phyloP scores from a whole-genome alignment of 2,329 filamentous ascomycete genomes.

The Leptographium flavum region DNA sequence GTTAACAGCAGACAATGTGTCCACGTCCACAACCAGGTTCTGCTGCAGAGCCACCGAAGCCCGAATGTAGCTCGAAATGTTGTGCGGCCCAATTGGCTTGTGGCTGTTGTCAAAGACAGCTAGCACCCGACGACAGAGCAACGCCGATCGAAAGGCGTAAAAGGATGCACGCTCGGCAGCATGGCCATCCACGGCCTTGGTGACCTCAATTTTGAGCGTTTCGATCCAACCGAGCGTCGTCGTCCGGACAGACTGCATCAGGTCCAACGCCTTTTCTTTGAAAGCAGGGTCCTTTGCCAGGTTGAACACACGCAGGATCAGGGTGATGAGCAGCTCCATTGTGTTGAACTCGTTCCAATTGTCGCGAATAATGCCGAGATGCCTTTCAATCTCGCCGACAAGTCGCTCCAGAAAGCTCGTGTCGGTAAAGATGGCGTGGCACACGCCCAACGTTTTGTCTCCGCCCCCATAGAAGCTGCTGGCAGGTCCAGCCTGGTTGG shows the following conservation, averaged over 20 bases:
- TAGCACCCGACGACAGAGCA: conserved; percentile 36
- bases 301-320: conserved; percentile 27
- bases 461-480: neutral
- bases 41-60: conserved; percentile 7
- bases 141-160: conserved; percentile 37
- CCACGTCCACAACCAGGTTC: conserved; percentile 1
- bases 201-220: conserved; percentile 29
- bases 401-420: conserved; percentile 32
- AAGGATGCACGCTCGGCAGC: conserved; percentile 22
- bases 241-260: conserved; percentile 27
- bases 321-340: conserved; percentile 42
- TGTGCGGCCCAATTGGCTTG: neutral
- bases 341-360: conserved; percentile 46
- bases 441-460: conserved; percentile 22
- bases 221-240: conserved; percentile 35
- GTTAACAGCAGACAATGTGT: neutral
- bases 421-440: conserved; percentile 37
- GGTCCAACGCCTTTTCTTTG: conserved; percentile 8
- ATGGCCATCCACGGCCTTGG: conserved; percentile 21
- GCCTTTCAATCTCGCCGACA: conserved; percentile 26
- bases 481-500: conserved; percentile 40
- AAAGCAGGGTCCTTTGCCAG: conserved; percentile 7
- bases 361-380: conserved; percentile 27
- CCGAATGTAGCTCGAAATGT: neutral
- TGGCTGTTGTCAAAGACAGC: conserved; percentile 1